Evolutionary conservation across 148 eudicot species (phyloP), one percentile per base, ranked within the genome.

Genomic region (Bassia scoparia): DNA sequence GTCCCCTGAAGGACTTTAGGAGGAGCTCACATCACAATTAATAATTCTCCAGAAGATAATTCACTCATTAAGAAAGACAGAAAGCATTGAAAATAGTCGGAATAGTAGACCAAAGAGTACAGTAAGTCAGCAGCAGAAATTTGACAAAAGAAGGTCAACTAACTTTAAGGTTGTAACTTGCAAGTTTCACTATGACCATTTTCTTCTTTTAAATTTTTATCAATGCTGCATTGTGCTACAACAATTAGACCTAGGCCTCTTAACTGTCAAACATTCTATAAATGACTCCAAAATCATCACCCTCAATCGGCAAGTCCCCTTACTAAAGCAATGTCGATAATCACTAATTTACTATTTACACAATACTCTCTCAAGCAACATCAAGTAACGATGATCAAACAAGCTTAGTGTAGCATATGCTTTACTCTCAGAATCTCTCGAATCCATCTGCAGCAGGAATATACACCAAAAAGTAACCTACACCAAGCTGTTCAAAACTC

Each of bases 231-330:
- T 67, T n/a, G 10, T 46, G 56, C 33, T 46, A 67, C 2, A 5
- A 21, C 17, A 24, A 24, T 67, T 1, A 41, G 7, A 16, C 69
- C 31, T 14, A 49, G 26, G 41, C 60, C 35, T 50, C 59, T 61
- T 3, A 68, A n/a, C n/a, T n/a, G n/a, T n/a, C n/a, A n/a, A n/a
- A n/a, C 4, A 69, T 69, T 50, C 48, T 69, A 31, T 31, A 35
- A 35, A 21, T 34, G 35, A 68, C 56, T 17, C 27, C 7, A 46
- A 46, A 16, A 20, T 12, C 24, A n/a, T n/a, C 30, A 12, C 29
- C 70, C 21, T 46, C 35, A 9, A 9, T 44, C 1, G 48, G 48
- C n/a, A 48, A n/a, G n/a, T n/a, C n/a, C n/a, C n/a, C n/a, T n/a
- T n/a, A n/a, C n/a, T n/a, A n/a, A n/a, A n/a, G n/a, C n/a, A n/a